Base-by-base conservation (phyloP, 306 rosid species). In the Fagus sylvatica region DNA sequence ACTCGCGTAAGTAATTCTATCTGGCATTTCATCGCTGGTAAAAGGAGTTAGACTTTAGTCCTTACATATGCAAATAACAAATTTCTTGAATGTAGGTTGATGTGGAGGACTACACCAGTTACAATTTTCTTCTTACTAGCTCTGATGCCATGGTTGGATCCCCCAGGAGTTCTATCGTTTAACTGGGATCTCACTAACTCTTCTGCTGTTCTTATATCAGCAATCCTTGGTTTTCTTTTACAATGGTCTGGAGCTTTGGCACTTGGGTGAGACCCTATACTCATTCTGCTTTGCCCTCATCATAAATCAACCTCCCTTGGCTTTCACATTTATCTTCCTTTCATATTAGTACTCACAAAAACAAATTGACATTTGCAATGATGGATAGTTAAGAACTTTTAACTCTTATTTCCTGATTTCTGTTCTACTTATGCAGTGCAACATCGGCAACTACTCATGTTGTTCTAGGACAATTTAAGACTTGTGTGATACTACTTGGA, bases 211-310 rank as follows among this genome's bases (percentile, higher is more conserved):
- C 70, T 95, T 13, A 67, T 85, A 66, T 95, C 98, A 2, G 97
- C 98, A 72, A 79, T 89, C 11, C 97, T 93, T 69, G 99, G 99
- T 61, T 95, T 95, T 81, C 96, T 95, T 83, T 85, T 95, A 64
- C 97, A 95, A 53, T 95, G 99, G 98, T 95, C 99, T 49, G 99
- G 99, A 61, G 99, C 99, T 43, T 84, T 93, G 83, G 96, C 98
- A 56, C 92, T 95, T 7, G 97, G 99, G 99, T 92, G 75, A 92
- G 97, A 76, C 83, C 73, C 48, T 16, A 55, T 15, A 48, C 40
- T 49, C 33, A 8, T 53, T 36, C 40, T 56, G 42, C 55, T 42
- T 22, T 54, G 17, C 60, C 41, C 22, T 28, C 36, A 30, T n/a
- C 61, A 37, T 53, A 41, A 6, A 61, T 9, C 68, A 33, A 5